phyloP scores from a whole-genome alignment of 176 grass and related monocot genomes.

The Triticum monococcum region DNA sequence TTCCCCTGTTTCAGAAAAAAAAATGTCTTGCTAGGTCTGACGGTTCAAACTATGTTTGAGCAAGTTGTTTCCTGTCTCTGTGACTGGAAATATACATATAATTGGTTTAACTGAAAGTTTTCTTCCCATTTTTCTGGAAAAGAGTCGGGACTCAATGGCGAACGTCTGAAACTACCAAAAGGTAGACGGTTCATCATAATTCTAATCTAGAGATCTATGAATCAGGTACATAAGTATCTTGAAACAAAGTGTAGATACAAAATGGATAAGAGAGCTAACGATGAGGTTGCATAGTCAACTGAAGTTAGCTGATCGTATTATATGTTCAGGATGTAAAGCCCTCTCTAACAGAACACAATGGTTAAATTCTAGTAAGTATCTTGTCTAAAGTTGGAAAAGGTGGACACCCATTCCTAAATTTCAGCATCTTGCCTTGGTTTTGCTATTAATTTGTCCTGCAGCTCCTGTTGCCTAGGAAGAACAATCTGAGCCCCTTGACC shows the following conservation, averaged over 20 bases:
- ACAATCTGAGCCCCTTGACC: conserved; percentile 67
- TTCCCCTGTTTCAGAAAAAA: too few species aligned
- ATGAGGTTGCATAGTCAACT: background rate
- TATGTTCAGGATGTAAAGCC: background rate
- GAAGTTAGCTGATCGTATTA: background rate
- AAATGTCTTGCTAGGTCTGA: background rate
- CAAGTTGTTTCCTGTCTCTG: background rate
- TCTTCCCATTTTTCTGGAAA: background rate
- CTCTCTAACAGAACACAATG: background rate
- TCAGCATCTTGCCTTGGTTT: conserved; percentile 31
- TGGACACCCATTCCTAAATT: conserved; percentile 8
- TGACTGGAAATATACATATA: background rate
- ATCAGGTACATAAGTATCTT: background rate
- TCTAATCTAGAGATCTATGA: background rate
- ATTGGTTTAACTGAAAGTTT: background rate
- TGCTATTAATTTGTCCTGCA: conserved; percentile 53
- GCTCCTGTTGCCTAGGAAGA: conserved; percentile 66
- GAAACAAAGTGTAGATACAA: background rate
- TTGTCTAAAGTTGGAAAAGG: conserved; percentile 4
- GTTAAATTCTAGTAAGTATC: background rate
- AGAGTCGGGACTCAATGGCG: background rate
- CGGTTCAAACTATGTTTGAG: background rate
- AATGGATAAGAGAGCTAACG: background rate
- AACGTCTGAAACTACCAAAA: background rate
- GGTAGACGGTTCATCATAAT: background rate